Percentiles rank a stretch among this genome's conserved stretches.
phyloP scores from a whole-genome alignment of 2,329 filamentous ascomycete species.

The Fusarium sp. region DNA sequence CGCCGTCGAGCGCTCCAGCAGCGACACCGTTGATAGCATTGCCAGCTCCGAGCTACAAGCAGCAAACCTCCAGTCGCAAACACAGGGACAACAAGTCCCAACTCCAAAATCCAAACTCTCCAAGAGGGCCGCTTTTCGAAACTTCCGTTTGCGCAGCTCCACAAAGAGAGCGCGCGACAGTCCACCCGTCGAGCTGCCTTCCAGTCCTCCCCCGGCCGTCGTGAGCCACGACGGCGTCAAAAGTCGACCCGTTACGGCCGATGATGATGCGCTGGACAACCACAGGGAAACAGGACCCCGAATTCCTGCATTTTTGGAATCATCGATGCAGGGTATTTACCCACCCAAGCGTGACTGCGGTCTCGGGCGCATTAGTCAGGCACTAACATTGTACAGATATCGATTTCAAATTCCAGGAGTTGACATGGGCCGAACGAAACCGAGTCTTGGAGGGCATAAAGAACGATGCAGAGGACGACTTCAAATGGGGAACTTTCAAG shows the following conservation, averaged over 20 bases:
- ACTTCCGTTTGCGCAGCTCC: slow-evolving; percentile 59
- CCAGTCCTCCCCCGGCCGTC: slow-evolving; percentile 51
- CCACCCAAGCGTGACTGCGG: not conserved
- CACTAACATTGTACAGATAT: slow-evolving; percentile 56
- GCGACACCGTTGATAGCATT: slow-evolving; percentile 47
- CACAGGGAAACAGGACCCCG: slow-evolving; percentile 32
- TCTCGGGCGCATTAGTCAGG: not conserved
- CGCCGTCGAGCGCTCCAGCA: slow-evolving; percentile 52
- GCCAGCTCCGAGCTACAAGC: slow-evolving; percentile 46
- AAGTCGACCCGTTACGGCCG: slow-evolving; percentile 43
- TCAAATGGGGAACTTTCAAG: slow-evolving; percentile 54
- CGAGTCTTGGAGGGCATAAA: slow-evolving; percentile 58
- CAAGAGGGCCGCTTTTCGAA: slow-evolving; percentile 58
- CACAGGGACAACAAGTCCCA: slow-evolving; percentile 31
- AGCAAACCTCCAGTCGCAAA: slow-evolving; percentile 39
- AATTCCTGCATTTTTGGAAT: slow-evolving; percentile 57
- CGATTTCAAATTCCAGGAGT: slow-evolving; percentile 64
- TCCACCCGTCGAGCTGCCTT: slow-evolving; percentile 53
- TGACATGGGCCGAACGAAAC: slow-evolving; percentile 66
- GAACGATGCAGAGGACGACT: slow-evolving; percentile 52
- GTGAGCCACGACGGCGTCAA: slow-evolving; percentile 55
- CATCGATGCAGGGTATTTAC: slow-evolving; percentile 53
- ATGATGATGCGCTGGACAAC: slow-evolving; percentile 31
- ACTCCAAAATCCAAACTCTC: slow-evolving; percentile 45
- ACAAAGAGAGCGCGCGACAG: slow-evolving; percentile 61